Conservation (phyloP, 495 filamentous ascomycete genomes). For the Bacidia gigantensis region DNA sequence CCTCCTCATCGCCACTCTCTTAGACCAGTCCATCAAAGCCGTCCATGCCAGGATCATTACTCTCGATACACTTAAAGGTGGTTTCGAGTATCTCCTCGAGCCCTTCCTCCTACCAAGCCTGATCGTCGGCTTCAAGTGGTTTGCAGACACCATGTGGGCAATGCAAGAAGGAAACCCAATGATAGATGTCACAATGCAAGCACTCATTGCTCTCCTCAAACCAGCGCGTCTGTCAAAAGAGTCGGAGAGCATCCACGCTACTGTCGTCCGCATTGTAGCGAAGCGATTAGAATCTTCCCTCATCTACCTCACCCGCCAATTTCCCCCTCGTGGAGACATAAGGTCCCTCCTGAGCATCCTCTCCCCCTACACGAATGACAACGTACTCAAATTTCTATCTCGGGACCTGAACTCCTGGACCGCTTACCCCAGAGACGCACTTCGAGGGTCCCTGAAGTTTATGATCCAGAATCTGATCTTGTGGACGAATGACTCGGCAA, state of each 20-base stretch:
- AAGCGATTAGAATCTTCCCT: slow-evolving; percentile 64
- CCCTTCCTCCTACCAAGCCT: slow-evolving; percentile 82
- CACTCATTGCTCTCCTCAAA: slow-evolving; percentile 61
- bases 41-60: slow-evolving; percentile 54
- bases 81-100: slow-evolving; percentile 82
- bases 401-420: slow-evolving; percentile 70
- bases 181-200: slow-evolving; percentile 48
- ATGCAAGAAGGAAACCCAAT: slow-evolving; percentile 25
- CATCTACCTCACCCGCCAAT: slow-evolving; percentile 52
- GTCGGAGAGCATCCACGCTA: slow-evolving; percentile 63
- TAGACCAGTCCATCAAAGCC: slow-evolving; percentile 70
- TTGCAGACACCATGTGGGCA: slow-evolving; percentile 72
- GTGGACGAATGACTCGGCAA: slow-evolving; percentile 47
- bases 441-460: slow-evolving; percentile 46
- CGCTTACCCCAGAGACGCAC: slow-evolving; percentile 42
- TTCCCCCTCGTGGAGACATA: slow-evolving; percentile 54
- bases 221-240: slow-evolving; percentile 69
- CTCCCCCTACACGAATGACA: slow-evolving; percentile 51
- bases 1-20: slow-evolving; percentile 74
- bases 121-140: slow-evolving; percentile 65
- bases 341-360: slow-evolving; percentile 58
- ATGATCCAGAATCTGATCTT: slow-evolving; percentile 54
- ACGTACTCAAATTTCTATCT: slow-evolving; percentile 49
- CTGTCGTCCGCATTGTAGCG: slow-evolving; percentile 71
- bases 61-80: slow-evolving; percentile 71